These are phyloP conservation scores for Naganishia antarctica DNA, from an alignment of 768 basidiomycete species.

Conservation along the genomic window DNA sequence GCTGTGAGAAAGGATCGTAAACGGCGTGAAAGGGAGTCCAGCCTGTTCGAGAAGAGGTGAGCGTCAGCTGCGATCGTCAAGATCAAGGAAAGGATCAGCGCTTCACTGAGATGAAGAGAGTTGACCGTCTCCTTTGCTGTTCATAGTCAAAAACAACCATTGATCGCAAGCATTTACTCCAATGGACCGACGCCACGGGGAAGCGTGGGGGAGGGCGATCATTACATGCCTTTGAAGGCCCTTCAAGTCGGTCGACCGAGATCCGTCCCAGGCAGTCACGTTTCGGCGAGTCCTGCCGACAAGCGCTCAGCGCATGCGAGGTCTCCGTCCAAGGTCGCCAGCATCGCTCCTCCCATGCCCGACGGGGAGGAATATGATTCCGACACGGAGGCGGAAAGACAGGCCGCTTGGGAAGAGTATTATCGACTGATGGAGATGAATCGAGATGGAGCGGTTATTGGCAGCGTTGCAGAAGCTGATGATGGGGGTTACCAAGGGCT, in stretches of 20 bases:
- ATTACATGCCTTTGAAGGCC: not conserved
- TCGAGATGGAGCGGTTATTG: not conserved
- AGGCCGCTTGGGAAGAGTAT: conserved; percentile 24
- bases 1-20: not conserved
- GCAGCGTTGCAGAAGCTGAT: not conserved
- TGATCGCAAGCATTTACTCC: not conserved
- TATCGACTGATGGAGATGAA: conserved; percentile 9
- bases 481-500: not conserved
- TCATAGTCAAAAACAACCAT: not conserved
- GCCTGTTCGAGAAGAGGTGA: not conserved
- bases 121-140: not conserved
- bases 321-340: not conserved
- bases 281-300: not conserved
- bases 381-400: conserved; percentile 23
- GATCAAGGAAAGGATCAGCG: not conserved
- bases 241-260: not conserved
- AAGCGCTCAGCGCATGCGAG: not conserved
- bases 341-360: conserved; percentile 14
- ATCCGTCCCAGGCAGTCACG: no score
- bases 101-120: not conserved
- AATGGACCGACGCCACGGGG: not conserved
- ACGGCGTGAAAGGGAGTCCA: not conserved
- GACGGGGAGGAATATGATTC: conserved; percentile 24
- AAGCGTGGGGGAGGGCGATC: not conserved
- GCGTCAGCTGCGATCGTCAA: not conserved